phyloP scores from a whole-genome alignment of 371 early-diverging fungal species.

The Parasitella parasitica region DNA sequence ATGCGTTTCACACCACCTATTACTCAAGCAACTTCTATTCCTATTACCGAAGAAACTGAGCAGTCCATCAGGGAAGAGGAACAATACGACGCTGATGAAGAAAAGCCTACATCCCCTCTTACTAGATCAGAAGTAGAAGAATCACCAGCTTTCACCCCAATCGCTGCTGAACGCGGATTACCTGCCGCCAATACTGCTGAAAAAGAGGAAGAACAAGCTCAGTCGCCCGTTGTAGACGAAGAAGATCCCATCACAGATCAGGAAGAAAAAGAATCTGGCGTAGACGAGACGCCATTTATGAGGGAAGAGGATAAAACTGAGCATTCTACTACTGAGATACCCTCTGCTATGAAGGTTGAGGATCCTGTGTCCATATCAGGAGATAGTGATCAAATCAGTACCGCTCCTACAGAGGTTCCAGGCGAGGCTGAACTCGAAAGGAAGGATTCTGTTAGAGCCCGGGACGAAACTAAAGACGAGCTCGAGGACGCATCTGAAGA shows the following conservation, averaged over 20 bases:
- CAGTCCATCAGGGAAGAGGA: slow-evolving; percentile 6
- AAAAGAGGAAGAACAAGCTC: background rate
- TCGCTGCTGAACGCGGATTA: background rate
- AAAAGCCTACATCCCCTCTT: slow-evolving; percentile 6
- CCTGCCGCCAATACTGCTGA: background rate
- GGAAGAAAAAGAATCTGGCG: slow-evolving; percentile 15
- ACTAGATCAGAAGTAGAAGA: background rate
- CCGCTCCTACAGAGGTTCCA: background rate
- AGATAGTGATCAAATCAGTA: background rate
- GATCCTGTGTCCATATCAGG: background rate
- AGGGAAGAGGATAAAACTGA: background rate
- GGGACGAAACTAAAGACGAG: background rate
- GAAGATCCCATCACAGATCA: slow-evolving; percentile 15
- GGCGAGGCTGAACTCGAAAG: background rate
- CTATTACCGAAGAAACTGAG: background rate
- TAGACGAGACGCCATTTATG: background rate
- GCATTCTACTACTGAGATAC: background rate
- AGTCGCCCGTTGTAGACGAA: background rate
- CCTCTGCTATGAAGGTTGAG: background rate
- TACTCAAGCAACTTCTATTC: background rate
- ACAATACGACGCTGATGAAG: slow-evolving; percentile 9
- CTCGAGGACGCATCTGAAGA: background rate
- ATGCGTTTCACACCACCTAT: background rate
- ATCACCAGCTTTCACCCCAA: slow-evolving; percentile 2
- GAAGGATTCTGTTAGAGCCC: background rate